Percentiles rank a stretch among this genome's conserved stretches.
These are phyloP conservation scores for Ophiostoma sp. DNA, from an alignment of 2,329 filamentous ascomycete species.

Conservation along the genomic window DNA sequence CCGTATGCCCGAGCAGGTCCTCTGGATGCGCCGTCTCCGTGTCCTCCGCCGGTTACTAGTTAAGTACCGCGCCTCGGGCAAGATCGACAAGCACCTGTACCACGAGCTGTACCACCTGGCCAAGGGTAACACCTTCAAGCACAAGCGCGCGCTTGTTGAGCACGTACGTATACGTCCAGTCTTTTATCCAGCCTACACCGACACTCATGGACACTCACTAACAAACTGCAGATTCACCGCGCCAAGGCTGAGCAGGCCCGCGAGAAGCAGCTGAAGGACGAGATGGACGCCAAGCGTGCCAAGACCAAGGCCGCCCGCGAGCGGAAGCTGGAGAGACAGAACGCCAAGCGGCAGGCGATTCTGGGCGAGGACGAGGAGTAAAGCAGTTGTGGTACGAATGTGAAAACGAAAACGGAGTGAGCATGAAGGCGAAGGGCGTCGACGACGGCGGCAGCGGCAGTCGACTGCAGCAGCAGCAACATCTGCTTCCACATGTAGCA, in stretches of 20 bases:
- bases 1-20: slow-evolving; percentile 97
- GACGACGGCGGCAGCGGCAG: neutral
- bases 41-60: slow-evolving; percentile 98
- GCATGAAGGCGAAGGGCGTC: slow-evolving; percentile 30
- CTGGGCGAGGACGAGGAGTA: slow-evolving; percentile 66
- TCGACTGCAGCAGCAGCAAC: neutral
- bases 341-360: slow-evolving; percentile 86
- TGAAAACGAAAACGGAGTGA: neutral
- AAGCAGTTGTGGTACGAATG: slow-evolving; percentile 28
- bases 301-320: slow-evolving; percentile 99
- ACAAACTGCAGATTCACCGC: slow-evolving; percentile 94
- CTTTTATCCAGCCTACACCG: neutral
- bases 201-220: neutral
- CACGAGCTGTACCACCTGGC: slow-evolving; percentile 99
- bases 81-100: slow-evolving; percentile 99
- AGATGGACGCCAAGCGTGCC: slow-evolving; percentile 99
- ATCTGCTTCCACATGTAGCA: neutral
- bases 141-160: slow-evolving; percentile 99
- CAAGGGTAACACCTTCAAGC: slow-evolving; percentile 99
- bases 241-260: slow-evolving; percentile 99
- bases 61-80: slow-evolving; percentile 99
- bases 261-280: slow-evolving; percentile 94
- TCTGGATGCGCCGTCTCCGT: slow-evolving; percentile 99
- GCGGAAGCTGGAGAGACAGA: slow-evolving; percentile 90
- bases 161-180: slow-evolving; percentile 71